Percentiles rank a stretch among this genome's conserved stretches.
phyloP scores from a whole-genome alignment of 306 rosid genomes.

The Corylus avellana region DNA sequence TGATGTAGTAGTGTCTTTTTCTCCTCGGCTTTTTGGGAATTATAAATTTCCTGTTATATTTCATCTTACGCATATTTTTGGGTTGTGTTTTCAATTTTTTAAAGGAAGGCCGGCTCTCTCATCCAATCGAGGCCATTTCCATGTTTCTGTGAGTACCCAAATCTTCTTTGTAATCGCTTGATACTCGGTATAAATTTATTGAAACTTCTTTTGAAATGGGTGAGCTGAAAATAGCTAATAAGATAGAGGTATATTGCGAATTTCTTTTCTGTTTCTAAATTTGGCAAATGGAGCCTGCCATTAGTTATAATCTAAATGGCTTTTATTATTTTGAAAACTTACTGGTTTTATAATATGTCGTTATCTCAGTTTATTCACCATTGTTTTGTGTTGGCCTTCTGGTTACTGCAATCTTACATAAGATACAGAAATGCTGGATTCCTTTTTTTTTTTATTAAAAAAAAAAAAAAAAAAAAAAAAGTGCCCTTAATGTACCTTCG shows the following conservation, averaged over 20 bases:
- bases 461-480: too few species aligned
- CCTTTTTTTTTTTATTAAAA: too few species aligned
- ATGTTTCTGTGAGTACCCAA: conserved; percentile 26
- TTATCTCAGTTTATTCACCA: background rate
- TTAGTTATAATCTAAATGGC: background rate
- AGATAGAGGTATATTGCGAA: background rate
- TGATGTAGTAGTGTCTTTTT: background rate
- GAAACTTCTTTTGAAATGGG: background rate
- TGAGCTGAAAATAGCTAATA: background rate
- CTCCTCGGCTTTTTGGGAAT: background rate
- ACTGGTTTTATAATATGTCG: background rate
- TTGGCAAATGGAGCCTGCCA: background rate
- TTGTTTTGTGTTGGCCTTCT: background rate
- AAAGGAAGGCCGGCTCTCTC: conserved; percentile 33
- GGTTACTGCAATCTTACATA: background rate
- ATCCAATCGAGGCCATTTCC: conserved; percentile 25
- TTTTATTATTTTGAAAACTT: background rate
- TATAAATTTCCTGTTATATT: background rate
- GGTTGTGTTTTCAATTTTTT: background rate
- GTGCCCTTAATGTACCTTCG: background rate
- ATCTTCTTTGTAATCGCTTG: background rate
- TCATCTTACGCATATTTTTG: background rate
- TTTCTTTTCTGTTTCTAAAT: background rate
- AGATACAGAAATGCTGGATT: background rate
- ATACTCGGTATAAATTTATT: background rate